These are phyloP conservation scores for Monilinia fructigena DNA, from an alignment of 2,329 filamentous ascomycete genomes.

Conservation along the genomic window DNA sequence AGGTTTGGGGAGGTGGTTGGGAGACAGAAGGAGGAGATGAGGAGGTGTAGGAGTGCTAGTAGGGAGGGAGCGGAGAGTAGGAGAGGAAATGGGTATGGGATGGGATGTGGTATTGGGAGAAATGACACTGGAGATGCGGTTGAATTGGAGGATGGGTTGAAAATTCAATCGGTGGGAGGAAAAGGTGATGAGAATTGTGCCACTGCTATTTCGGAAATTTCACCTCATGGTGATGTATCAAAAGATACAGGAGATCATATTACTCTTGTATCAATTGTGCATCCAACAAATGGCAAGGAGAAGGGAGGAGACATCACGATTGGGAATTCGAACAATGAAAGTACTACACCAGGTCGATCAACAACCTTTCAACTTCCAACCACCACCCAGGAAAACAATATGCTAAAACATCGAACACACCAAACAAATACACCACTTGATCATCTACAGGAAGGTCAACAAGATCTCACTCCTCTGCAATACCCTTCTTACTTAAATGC, in stretches of 20 bases:
- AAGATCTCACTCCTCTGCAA: slow-evolving; percentile 23
- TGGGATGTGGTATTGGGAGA: neutral
- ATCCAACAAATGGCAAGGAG: neutral
- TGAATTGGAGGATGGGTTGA: neutral
- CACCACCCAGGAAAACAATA: neutral
- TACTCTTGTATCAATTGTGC: slow-evolving; percentile 5
- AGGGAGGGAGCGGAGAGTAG: neutral
- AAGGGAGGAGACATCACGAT: neutral
- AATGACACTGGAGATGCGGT: neutral
- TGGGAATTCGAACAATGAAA: neutral
- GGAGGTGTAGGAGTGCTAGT: slow-evolving; percentile 1
- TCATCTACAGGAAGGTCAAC: neutral
- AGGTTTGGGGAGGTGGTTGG: slow-evolving; percentile 47
- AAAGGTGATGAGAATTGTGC: neutral
- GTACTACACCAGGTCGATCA: neutral
- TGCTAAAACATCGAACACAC: neutral
- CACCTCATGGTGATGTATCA: slow-evolving; percentile 1
- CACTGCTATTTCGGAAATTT: slow-evolving; percentile 8
- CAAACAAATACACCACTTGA: neutral
- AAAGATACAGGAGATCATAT: slow-evolving; percentile 10
- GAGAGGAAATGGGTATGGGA: neutral
- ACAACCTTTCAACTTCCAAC: neutral
- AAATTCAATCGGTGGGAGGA: neutral
- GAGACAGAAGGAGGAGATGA: neutral
- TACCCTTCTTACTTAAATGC: slow-evolving; percentile 35